Evolutionary conservation across 352 stramenopile genomes (phyloP).

Genomic region (Phytophthora vignae): DNA sequence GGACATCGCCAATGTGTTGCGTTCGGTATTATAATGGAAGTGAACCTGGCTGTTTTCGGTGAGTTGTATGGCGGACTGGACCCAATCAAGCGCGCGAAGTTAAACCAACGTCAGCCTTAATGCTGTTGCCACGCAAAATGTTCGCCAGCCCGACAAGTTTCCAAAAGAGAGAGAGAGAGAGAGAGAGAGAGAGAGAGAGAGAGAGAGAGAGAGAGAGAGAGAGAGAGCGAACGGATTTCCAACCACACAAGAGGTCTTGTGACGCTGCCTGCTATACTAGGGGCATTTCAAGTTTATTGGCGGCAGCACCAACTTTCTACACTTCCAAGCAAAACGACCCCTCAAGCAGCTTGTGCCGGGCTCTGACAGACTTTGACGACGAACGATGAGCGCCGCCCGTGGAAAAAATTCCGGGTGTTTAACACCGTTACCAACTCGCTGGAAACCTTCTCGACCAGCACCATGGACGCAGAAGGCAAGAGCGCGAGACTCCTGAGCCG

Average conservation of each 20-base stretch:
- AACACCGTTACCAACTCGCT: slow-evolving; percentile 31
- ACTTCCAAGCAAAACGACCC: neutral
- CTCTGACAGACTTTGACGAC: slow-evolving; percentile 19
- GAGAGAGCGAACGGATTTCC: too few species aligned
- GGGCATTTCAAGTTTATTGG: neutral
- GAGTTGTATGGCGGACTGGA: neutral
- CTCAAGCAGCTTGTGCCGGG: neutral
- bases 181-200: too few species aligned
- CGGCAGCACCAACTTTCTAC: neutral
- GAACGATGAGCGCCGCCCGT: neutral
- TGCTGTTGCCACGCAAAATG: neutral
- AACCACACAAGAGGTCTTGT: neutral
- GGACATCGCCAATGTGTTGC: neutral
- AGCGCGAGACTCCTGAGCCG: slow-evolving; percentile 9
- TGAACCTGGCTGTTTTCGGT: slow-evolving; percentile 1
- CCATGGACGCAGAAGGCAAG: slow-evolving; percentile 14
- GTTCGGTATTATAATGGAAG: neutral
- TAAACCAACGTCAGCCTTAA: neutral
- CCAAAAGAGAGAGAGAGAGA: too few species aligned
- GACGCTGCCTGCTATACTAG: too few species aligned
- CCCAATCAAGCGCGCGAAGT: neutral
- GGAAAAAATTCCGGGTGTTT: slow-evolving; percentile 26
- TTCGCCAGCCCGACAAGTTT: neutral
- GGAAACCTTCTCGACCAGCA: slow-evolving; percentile 9
- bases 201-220: too few species aligned